Conservation (phyloP, 2,329 filamentous ascomycete species). For the Aspergillus clavatus region DNA sequence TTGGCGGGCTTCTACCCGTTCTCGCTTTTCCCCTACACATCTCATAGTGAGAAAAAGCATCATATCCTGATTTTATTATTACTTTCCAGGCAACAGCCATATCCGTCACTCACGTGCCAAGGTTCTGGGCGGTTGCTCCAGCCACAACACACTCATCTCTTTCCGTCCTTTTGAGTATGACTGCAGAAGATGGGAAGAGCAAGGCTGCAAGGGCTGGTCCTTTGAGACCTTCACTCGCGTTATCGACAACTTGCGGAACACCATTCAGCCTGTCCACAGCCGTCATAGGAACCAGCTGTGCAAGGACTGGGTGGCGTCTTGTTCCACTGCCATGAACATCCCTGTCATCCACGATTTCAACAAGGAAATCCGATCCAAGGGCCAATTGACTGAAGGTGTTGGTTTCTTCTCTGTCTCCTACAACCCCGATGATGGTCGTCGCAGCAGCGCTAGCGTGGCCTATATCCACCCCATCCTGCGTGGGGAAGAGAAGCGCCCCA, state of each 20-base stretch:
- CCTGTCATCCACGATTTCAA: constrained; percentile 84
- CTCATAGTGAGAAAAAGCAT: neutral
- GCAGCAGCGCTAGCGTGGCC: constrained; percentile 81
- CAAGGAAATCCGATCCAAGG: constrained; percentile 68
- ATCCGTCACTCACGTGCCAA: constrained; percentile 91
- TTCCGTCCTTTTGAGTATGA: constrained; percentile 91
- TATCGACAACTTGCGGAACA: constrained; percentile 79
- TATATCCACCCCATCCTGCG: constrained; percentile 89
- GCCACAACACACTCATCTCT: constrained; percentile 89
- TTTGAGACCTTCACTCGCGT: constrained; percentile 80
- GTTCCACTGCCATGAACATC: constrained; percentile 72
- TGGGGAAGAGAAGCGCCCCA: constrained; percentile 74
- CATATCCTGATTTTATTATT: neutral
- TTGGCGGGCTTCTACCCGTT: neutral
- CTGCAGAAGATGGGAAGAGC: constrained; percentile 73
- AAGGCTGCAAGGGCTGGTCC: constrained; percentile 79
- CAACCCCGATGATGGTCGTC: constrained; percentile 79
- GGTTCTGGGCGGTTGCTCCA: constrained; percentile 87
- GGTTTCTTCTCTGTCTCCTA: constrained; percentile 90
- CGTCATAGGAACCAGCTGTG: constrained; percentile 86
- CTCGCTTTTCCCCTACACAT: too few relatives aligned
- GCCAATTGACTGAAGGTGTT: constrained; percentile 68
- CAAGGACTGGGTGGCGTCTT: constrained; percentile 81
- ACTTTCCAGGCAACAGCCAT: constrained; percentile 67
- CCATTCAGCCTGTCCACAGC: constrained; percentile 80